Percentiles rank a stretch among this genome's conserved stretches.
phyloP scores from a whole-genome alignment of 345 rosid genomes.

The Populus davidiana region DNA sequence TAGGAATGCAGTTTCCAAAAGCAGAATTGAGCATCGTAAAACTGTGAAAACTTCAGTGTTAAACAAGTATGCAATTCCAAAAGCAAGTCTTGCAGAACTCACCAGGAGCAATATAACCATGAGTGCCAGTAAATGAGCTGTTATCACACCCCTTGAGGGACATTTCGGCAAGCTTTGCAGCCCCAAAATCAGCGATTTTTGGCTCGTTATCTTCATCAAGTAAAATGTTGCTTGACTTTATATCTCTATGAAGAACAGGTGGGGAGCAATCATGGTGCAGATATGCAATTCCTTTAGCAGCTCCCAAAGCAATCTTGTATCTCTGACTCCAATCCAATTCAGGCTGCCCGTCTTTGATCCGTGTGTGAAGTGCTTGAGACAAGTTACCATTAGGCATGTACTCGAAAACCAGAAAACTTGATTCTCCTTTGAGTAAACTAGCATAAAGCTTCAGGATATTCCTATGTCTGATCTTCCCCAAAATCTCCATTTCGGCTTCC shows the following conservation, averaged over 20 bases:
- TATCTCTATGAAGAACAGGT: conserved; percentile 77
- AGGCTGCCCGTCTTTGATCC: conserved; percentile 47
- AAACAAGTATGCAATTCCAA: neutral
- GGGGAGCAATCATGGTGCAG: conserved; percentile 84
- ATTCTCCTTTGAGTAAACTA: conserved; percentile 54
- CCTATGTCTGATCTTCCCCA: conserved; percentile 73
- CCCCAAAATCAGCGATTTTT: conserved; percentile 85
- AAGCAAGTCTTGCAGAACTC: conserved; percentile 19
- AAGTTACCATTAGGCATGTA: conserved; percentile 80
- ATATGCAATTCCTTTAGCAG: conserved; percentile 83
- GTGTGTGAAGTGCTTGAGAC: conserved; percentile 55
- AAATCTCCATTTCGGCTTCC: conserved; percentile 71
- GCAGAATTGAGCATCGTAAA: neutral
- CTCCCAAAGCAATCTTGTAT: conserved; percentile 69
- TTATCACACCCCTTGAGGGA: conserved; percentile 39
- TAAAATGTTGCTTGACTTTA: conserved; percentile 79
- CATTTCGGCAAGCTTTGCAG: conserved; percentile 65
- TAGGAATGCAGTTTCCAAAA: neutral
- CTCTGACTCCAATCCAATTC: conserved; percentile 68
- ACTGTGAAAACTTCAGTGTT: neutral
- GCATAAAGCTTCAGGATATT: conserved; percentile 81
- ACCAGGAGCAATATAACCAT: conserved; percentile 95
- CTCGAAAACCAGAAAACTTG: conserved; percentile 72
- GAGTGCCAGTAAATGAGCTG: conserved; percentile 74
- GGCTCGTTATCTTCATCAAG: conserved; percentile 66